Conservation (phyloP, 768 basidiomycete species). For the Strobilomyces dryophilus region DNA sequence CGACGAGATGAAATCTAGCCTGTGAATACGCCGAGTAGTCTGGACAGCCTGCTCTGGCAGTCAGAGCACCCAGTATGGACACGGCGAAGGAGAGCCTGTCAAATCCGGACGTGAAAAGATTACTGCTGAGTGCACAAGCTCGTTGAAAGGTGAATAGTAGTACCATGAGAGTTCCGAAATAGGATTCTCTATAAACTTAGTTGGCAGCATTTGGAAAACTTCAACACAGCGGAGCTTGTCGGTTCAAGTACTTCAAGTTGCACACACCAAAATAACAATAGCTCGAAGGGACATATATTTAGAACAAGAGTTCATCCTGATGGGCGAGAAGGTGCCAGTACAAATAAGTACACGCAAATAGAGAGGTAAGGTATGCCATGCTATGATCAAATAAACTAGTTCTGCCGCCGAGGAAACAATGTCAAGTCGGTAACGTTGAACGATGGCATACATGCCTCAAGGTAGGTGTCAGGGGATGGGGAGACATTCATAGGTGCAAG, state of each 20-base stretch:
- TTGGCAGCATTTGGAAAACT: background rate
- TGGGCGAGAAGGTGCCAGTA: background rate
- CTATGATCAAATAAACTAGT: conserved; percentile 7
- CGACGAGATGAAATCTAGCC: background rate
- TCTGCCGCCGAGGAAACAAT: background rate
- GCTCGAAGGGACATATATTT: too few relatives aligned
- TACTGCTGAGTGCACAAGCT: conserved; percentile 8
- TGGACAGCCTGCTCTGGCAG: conserved; percentile 43
- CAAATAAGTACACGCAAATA: conserved; percentile 6
- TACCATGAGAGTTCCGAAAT: conserved; percentile 1
- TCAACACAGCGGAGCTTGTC: background rate
- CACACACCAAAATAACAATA: too few relatives aligned
- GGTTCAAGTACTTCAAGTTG: background rate
- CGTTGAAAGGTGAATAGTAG: background rate
- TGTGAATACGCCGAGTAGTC: conserved; percentile 61
- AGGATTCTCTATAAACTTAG: conserved; percentile 6
- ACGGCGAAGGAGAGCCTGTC: conserved; percentile 19
- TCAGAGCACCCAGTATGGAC: conserved; percentile 20
- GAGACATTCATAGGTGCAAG: background rate
- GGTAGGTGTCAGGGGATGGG: background rate
- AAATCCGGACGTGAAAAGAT: conserved; percentile 21
- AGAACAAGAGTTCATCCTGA: too few relatives aligned
- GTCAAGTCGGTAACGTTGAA: background rate
- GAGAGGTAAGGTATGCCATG: conserved; percentile 3
- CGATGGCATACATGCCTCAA: background rate